A percentile compares a stretch with the other conserved stretches of the same genome.
These are phyloP conservation scores for Vigna hirtella DNA, from an alignment of 306 rosid genomes.

Conservation along the genomic window DNA sequence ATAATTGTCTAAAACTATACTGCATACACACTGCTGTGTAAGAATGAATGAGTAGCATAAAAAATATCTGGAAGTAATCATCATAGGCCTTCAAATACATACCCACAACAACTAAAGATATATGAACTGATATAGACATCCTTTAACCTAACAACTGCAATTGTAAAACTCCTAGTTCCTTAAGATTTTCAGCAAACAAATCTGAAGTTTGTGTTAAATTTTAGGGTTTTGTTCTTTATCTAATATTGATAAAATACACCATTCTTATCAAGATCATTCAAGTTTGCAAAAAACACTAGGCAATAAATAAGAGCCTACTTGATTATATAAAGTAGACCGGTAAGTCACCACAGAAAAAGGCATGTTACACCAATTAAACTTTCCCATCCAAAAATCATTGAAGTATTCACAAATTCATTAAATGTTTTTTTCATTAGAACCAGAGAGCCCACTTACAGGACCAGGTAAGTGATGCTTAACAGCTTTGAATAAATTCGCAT, in stretches of 20 bases:
- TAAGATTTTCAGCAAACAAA: conserved; percentile 21
- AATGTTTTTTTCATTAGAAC: conserved; percentile 19
- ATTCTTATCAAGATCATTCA: conserved; percentile 21
- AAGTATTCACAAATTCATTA: conserved; percentile 25
- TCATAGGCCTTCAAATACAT: conserved; percentile 2
- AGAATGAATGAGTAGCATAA: conserved; percentile 16
- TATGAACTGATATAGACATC: conserved; percentile 37
- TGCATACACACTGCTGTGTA: background rate
- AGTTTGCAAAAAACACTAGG: conserved; percentile 20
- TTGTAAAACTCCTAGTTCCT: background rate
- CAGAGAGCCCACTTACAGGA: conserved; percentile 76
- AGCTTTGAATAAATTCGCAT: conserved; percentile 75
- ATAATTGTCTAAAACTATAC: conserved; percentile 28
- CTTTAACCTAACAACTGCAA: conserved; percentile 28
- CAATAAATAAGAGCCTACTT: conserved; percentile 34
- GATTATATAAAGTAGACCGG: background rate
- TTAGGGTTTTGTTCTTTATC: background rate
- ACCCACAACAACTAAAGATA: conserved; percentile 7
- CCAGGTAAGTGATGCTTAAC: conserved; percentile 94
- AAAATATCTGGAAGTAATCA: conserved; percentile 16
- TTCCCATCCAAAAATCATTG: conserved; percentile 6
- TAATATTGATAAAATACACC: conserved; percentile 4
- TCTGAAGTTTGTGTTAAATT: conserved; percentile 18
- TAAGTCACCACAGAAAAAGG: conserved; percentile 23
- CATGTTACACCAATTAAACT: background rate